A percentile compares a stretch with the other conserved stretches of the same genome.
Conservation (phyloP, 441 rosid genomes). For the Omphalea diandra region DNA sequence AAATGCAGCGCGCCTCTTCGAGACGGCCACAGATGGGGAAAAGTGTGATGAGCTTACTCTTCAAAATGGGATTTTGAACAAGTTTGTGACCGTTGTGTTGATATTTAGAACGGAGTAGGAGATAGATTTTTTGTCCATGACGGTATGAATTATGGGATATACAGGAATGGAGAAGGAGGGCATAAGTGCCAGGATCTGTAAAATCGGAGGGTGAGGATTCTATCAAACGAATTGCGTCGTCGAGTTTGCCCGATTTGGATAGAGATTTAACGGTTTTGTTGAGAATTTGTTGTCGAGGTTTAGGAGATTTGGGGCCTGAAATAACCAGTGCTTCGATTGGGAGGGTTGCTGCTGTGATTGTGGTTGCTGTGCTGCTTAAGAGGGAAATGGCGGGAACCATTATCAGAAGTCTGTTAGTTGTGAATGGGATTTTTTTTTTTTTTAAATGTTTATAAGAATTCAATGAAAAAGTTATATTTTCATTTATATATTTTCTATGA, state of each 20-base stretch:
- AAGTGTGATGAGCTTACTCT: slow-evolving; percentile 43
- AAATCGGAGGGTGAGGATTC: slow-evolving; percentile 30
- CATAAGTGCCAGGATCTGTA: slow-evolving; percentile 24
- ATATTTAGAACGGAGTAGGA: slow-evolving; percentile 24
- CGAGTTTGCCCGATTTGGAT: slow-evolving; percentile 26
- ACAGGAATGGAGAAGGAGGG: slow-evolving; percentile 37
- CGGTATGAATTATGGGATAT: slow-evolving; percentile 41
- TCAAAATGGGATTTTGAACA: slow-evolving; percentile 30
- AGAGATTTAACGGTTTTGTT: slow-evolving; percentile 27
- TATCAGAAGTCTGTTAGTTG: not conserved
- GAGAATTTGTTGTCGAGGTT: slow-evolving; percentile 13
- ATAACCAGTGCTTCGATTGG: slow-evolving; percentile 15
- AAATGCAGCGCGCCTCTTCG: slow-evolving; percentile 36
- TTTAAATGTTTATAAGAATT: no score
- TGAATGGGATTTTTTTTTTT: no score
- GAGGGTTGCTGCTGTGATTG: slow-evolving; percentile 8
- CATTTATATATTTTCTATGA: no score
- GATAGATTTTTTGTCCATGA: slow-evolving; percentile 33
- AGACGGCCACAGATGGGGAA: slow-evolving; percentile 41
- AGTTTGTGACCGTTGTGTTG: slow-evolving; percentile 15
- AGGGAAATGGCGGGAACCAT: slow-evolving; percentile 19
- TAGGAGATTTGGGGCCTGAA: slow-evolving; percentile 14
- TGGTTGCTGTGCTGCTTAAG: not conserved
- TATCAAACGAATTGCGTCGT: slow-evolving; percentile 31
- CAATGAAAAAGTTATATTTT: no score